phyloP scores from a whole-genome alignment of 2,329 filamentous ascomycete genomes.

The Alternaria alternata region DNA sequence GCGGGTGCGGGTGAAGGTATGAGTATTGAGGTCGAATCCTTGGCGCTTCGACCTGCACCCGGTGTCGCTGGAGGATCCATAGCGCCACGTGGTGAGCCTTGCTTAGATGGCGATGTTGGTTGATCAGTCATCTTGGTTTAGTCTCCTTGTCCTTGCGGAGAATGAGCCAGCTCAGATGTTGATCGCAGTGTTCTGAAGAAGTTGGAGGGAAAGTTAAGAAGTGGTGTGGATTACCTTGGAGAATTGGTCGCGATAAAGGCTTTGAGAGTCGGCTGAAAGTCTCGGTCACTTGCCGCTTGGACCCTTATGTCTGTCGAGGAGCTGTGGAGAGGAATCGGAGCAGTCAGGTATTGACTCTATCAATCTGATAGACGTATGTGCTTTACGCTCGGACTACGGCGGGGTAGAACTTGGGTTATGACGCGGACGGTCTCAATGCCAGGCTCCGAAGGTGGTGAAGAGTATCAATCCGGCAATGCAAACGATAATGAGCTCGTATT shows the following conservation, averaged over 20 bases:
- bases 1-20: background rate
- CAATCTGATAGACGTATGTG: background rate
- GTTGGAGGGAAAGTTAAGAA: background rate
- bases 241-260: background rate
- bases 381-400: background rate
- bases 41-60: background rate
- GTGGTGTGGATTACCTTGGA: background rate
- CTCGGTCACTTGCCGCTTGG: background rate
- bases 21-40: background rate
- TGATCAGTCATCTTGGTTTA: background rate
- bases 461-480: background rate
- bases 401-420: background rate
- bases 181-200: background rate
- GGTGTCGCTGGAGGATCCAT: slow-evolving; percentile 7
- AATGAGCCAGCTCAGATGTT: background rate
- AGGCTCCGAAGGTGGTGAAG: background rate
- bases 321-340: background rate
- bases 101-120: background rate
- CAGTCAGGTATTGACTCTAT: background rate
- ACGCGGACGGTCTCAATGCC: background rate
- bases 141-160: background rate
- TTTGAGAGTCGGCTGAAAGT: background rate
- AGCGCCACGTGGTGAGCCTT: background rate
- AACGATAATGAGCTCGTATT: background rate
- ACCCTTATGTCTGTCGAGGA: background rate